Evolutionary conservation across 441 rosid species (phyloP).

Genomic region (Pelargonium fulgidum): DNA sequence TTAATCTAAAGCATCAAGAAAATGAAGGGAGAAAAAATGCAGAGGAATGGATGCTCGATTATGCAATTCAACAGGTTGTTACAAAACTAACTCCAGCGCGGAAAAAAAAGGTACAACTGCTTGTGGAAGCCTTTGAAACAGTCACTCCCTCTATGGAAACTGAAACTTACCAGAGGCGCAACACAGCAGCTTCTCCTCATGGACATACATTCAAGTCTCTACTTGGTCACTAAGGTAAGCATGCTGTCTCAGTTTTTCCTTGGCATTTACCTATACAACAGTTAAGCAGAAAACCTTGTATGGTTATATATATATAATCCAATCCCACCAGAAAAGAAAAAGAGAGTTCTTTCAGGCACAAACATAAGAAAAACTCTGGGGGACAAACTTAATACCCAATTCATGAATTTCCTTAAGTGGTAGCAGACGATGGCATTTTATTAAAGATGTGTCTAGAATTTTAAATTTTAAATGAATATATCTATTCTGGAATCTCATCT

Average conservation of each 20-base stretch:
- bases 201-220: constrained; percentile 19
- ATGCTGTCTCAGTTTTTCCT: background rate
- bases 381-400: background rate
- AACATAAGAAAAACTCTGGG: background rate
- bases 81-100: constrained; percentile 69
- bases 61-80: constrained; percentile 69
- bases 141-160: constrained; percentile 45
- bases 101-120: constrained; percentile 62
- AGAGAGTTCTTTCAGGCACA: background rate
- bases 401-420: background rate
- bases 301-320: background rate
- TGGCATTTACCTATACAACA: background rate
- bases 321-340: background rate
- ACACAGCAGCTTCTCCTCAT: constrained; percentile 14
- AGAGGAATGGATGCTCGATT: constrained; percentile 93
- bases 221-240: constrained; percentile 23
- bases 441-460: background rate
- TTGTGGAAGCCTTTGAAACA: constrained; percentile 86
- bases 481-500: constrained; percentile 5
- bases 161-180: constrained; percentile 18
- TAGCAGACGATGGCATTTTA: background rate
- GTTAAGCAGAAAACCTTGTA: background rate
- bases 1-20: constrained; percentile 58
- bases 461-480: background rate
- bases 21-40: constrained; percentile 47